Conservation (phyloP, 2,329 filamentous ascomycete genomes). For the Neopestalotiopsis sp. region DNA sequence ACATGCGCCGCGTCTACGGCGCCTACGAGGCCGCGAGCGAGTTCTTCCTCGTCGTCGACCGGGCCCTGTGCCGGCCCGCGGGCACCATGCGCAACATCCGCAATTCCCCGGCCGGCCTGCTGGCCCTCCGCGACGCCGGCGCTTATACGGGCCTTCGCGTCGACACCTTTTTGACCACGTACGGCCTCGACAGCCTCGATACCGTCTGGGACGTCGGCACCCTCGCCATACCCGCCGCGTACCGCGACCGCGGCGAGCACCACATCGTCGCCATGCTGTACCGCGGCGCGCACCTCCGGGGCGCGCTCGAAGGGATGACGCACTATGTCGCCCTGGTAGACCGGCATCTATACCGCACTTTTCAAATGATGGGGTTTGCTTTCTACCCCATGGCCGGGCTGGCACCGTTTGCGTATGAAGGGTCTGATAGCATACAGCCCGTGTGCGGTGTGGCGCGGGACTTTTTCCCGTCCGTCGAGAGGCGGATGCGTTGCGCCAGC, state of each 20-base stretch:
- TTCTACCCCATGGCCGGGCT: conserved; percentile 18
- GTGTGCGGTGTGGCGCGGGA: conserved; percentile 15
- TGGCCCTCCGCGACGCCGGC: conserved; percentile 9
- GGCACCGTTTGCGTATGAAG: conserved; percentile 18
- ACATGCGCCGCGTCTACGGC: conserved; percentile 20
- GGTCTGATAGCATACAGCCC: conserved; percentile 16
- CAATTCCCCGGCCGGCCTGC: background rate
- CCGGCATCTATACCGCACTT: conserved; percentile 16
- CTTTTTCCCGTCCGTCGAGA: conserved; percentile 14
- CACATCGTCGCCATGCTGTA: conserved; percentile 20
- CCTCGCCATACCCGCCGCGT: conserved; percentile 14
- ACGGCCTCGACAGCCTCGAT: conserved; percentile 16
- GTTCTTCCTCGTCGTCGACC: conserved; percentile 22
- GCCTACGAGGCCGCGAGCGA: conserved; percentile 18
- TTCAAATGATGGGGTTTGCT: conserved; percentile 17
- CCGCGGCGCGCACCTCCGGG: conserved; percentile 18
- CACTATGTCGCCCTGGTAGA: conserved; percentile 22
- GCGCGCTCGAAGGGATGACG: conserved; percentile 15
- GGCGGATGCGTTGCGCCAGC: background rate
- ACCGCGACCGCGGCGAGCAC: conserved; percentile 18
- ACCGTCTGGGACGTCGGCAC: conserved; percentile 21
- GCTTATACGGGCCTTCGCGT: conserved; percentile 11
- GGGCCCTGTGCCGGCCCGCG: conserved; percentile 1
- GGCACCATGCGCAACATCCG: conserved; percentile 18
- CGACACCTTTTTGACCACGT: conserved; percentile 10